Conservation (phyloP, 2,329 filamentous ascomycete species). For the Ambrosiella beaveri region DNA sequence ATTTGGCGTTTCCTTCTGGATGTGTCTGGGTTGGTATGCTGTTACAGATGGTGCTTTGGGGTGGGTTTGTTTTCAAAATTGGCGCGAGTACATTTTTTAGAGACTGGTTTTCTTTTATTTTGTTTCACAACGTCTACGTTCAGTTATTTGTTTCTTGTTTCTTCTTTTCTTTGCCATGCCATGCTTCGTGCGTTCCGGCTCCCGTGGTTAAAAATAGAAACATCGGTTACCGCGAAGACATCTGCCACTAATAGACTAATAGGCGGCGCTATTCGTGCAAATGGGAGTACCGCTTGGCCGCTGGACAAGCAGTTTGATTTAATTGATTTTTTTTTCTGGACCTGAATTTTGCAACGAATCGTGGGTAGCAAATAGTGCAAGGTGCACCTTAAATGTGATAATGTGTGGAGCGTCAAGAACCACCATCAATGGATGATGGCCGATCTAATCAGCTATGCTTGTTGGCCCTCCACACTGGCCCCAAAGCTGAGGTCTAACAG, state of each 20-base stretch:
- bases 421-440: too few relatives aligned
- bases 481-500: too few relatives aligned
- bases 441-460: too few relatives aligned
- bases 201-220: background rate
- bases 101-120: background rate
- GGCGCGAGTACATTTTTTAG: background rate
- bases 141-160: background rate
- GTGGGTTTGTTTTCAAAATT: background rate
- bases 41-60: background rate
- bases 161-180: background rate
- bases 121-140: background rate
- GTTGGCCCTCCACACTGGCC: too few relatives aligned
- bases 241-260: background rate
- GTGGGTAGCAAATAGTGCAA: background rate
- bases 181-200: background rate
- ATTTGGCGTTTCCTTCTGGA: background rate
- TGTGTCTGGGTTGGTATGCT: background rate
- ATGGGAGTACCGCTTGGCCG: background rate
- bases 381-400: too few relatives aligned
- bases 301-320: constrained; percentile 1
- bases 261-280: background rate
- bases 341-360: background rate
- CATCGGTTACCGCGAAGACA: background rate
- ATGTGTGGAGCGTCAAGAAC: too few relatives aligned
- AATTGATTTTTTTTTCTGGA: background rate